Conservation (phyloP, 495 filamentous ascomycete genomes). For the Achaetomiella virescens region DNA sequence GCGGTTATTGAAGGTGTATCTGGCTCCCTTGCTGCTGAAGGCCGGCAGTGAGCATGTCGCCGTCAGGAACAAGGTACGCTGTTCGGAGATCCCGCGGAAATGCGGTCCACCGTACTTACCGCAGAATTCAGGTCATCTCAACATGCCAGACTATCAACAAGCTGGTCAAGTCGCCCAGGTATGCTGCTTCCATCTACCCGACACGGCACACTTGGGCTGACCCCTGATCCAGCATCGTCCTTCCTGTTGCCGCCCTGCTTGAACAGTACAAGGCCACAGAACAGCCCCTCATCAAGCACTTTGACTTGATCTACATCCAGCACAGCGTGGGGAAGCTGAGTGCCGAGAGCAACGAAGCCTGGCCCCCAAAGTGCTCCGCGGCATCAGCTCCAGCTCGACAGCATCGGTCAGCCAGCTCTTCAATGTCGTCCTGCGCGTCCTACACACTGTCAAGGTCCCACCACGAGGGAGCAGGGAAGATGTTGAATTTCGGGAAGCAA, state of each 20-base stretch:
- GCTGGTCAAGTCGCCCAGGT: slow-evolving; percentile 40
- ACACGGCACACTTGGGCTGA: not conserved
- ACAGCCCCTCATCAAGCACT: slow-evolving; percentile 71
- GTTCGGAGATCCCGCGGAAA: not conserved
- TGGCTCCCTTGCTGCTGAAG: slow-evolving; percentile 79
- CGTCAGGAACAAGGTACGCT: slow-evolving; percentile 72
- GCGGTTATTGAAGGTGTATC: slow-evolving; percentile 65
- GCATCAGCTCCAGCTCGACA: slow-evolving; percentile 63
- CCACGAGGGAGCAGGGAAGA: slow-evolving; percentile 74
- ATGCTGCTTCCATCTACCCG: slow-evolving; percentile 6
- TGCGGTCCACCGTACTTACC: not conserved
- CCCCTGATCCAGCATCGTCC: slow-evolving; percentile 49
- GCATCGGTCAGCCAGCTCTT: slow-evolving; percentile 68
- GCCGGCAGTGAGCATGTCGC: slow-evolving; percentile 69
- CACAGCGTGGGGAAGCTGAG: slow-evolving; percentile 71
- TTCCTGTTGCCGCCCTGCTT: slow-evolving; percentile 76
- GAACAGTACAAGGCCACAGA: slow-evolving; percentile 80
- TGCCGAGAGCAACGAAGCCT: slow-evolving; percentile 48
- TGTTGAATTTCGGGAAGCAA: slow-evolving; percentile 51
- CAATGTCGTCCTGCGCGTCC: slow-evolving; percentile 70
- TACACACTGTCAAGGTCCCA: slow-evolving; percentile 67
- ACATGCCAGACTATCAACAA: slow-evolving; percentile 60
- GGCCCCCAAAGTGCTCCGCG: slow-evolving; percentile 63
- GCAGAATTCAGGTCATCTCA: slow-evolving; percentile 47
- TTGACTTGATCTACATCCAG: slow-evolving; percentile 84